These are phyloP conservation scores for Rhizopogon salebrosus DNA, from an alignment of 768 basidiomycete genomes.

Conservation along the genomic window DNA sequence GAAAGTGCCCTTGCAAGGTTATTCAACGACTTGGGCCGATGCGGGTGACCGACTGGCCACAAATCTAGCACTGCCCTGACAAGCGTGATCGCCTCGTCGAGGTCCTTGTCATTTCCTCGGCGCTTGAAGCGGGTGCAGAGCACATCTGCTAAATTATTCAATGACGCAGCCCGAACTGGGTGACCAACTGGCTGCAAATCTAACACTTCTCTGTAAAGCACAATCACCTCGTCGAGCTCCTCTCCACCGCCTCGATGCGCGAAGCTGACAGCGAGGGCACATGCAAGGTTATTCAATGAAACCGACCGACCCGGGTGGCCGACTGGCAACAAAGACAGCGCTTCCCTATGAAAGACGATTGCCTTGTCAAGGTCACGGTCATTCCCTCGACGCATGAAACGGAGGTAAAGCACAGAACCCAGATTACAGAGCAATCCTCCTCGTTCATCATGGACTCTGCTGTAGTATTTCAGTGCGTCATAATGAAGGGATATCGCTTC, in stretches of 20 bases:
- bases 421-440: conserved; percentile 8
- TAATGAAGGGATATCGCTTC: background rate
- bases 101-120: conserved; percentile 4
- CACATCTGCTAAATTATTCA: conserved; percentile 6
- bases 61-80: conserved; percentile 10
- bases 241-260: too few species aligned
- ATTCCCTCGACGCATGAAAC: conserved; percentile 6
- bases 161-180: conserved; percentile 5
- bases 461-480: background rate
- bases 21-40: conserved; percentile 6
- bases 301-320: conserved; percentile 9
- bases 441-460: background rate
- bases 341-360: conserved; percentile 4
- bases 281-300: too few species aligned
- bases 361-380: conserved; percentile 11
- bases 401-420: conserved; percentile 3
- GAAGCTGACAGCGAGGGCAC: too few species aligned
- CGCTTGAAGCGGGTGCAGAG: conserved; percentile 8
- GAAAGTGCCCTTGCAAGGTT: conserved; percentile 3
- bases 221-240: too few species aligned
- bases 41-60: conserved; percentile 5
- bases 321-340: conserved; percentile 1
- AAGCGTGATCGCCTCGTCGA: conserved; percentile 9
- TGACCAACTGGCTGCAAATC: too few species aligned
- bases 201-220: conserved; percentile 11